These are phyloP conservation scores for Ophiosphaerella korrae DNA, from an alignment of 2,329 filamentous ascomycete genomes.

Conservation along the genomic window DNA sequence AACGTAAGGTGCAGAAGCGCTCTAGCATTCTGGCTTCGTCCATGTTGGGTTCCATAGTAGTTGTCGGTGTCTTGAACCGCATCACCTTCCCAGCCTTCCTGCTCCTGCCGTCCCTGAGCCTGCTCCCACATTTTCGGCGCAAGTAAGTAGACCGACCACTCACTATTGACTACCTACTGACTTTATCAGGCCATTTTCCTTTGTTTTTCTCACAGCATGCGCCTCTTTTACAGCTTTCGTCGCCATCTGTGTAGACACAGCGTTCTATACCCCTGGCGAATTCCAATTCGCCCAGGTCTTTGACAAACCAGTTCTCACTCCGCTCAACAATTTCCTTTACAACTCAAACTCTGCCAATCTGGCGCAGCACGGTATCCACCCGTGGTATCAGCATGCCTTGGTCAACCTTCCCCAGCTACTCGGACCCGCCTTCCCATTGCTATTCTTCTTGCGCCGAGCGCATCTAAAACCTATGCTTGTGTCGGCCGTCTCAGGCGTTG, in stretches of 20 bases:
- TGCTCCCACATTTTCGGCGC: constrained; percentile 83
- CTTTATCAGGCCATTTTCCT: constrained; percentile 56
- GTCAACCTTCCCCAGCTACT: constrained; percentile 60
- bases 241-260: constrained; percentile 82
- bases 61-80: constrained; percentile 91
- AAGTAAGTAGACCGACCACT: constrained; percentile 61
- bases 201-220: constrained; percentile 68
- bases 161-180: constrained; percentile 6
- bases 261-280: constrained; percentile 71
- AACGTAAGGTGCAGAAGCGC: constrained; percentile 62
- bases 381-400: constrained; percentile 58
- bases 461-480: constrained; percentile 64
- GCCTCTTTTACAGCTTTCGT: constrained; percentile 70
- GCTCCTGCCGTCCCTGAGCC: constrained; percentile 77
- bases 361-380: constrained; percentile 59
- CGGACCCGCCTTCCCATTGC: constrained; percentile 56
- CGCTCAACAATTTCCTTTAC: constrained; percentile 59
- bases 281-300: constrained; percentile 70
- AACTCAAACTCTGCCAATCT: constrained; percentile 57
- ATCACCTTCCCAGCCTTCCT: constrained; percentile 97
- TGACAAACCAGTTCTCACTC: constrained; percentile 57
- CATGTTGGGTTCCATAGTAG: constrained; percentile 77
- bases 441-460: constrained; percentile 57
- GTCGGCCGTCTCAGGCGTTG: constrained; percentile 74
- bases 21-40: constrained; percentile 77